These are phyloP conservation scores for Paramyrothecium sp. DNA, from an alignment of 2,329 filamentous ascomycete genomes.

Conservation along the genomic window DNA sequence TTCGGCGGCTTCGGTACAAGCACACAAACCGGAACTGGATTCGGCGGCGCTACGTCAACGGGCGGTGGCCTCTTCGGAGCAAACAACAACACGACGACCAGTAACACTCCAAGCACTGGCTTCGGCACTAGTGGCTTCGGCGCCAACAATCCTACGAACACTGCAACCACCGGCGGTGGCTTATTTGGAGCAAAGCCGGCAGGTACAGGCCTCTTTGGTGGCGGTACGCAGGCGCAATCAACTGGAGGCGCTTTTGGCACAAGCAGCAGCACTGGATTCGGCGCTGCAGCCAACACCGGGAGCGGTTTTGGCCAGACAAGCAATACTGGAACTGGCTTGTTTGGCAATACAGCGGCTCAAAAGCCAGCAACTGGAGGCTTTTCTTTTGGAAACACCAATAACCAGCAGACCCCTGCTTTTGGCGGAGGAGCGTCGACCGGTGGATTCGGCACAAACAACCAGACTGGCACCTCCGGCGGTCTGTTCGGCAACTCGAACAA, in stretches of 20 bases:
- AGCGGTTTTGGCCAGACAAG: slow-evolving; percentile 29
- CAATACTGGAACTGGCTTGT: slow-evolving; percentile 33
- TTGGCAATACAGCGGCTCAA: slow-evolving; percentile 38
- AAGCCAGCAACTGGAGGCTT: slow-evolving; percentile 35
- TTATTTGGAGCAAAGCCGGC: slow-evolving; percentile 35
- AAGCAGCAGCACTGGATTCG: slow-evolving; percentile 38
- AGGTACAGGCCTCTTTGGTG: slow-evolving; percentile 23
- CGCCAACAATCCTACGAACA: slow-evolving; percentile 19
- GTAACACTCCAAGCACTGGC: slow-evolving; percentile 24
- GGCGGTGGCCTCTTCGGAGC: slow-evolving; percentile 35
- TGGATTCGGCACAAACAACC: slow-evolving; percentile 26
- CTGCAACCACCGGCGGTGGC: slow-evolving; percentile 23
- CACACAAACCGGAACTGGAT: slow-evolving; percentile 28
- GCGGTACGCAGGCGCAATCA: slow-evolving; percentile 15
- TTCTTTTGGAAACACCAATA: slow-evolving; percentile 40
- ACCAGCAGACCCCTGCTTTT: slow-evolving; percentile 20
- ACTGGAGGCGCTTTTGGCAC: slow-evolving; percentile 35
- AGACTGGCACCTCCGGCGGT: slow-evolving; percentile 23
- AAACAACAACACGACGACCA: slow-evolving; percentile 23
- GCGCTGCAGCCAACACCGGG: slow-evolving; percentile 25
- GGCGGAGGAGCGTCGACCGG: slow-evolving; percentile 21
- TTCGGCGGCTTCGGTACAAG: slow-evolving; percentile 50
- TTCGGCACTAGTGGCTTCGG: slow-evolving; percentile 41
- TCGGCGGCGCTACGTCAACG: slow-evolving; percentile 45
- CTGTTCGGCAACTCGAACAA: slow-evolving; percentile 39